phyloP scores from a whole-genome alignment of 1,139 yeast species.

The Geotrichum europaeum region DNA sequence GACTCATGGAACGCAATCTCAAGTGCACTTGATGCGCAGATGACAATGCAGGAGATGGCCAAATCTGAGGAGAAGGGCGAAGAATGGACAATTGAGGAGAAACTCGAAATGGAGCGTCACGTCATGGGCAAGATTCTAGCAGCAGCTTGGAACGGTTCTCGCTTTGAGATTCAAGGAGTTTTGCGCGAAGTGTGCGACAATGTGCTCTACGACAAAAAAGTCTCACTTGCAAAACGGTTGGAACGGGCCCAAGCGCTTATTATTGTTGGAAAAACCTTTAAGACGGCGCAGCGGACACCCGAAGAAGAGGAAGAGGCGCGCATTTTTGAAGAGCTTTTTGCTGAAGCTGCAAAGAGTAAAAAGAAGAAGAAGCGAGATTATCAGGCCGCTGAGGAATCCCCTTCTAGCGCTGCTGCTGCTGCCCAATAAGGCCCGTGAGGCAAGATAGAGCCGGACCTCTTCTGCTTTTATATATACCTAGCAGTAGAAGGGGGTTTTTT shows the following conservation, averaged over 20 bases:
- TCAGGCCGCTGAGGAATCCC: background rate
- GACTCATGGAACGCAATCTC: slow-evolving; percentile 83
- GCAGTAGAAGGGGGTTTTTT: too few relatives aligned
- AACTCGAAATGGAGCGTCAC: slow-evolving; percentile 80
- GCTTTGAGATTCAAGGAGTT: slow-evolving; percentile 83
- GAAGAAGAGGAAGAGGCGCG: slow-evolving; percentile 90
- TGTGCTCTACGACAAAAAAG: slow-evolving; percentile 60
- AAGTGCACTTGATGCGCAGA: slow-evolving; percentile 83
- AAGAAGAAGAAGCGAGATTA: slow-evolving; percentile 38
- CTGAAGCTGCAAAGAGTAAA: slow-evolving; percentile 80
- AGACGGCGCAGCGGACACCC: slow-evolving; percentile 59
- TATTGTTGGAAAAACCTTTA: slow-evolving; percentile 69
- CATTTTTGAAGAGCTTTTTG: slow-evolving; percentile 83
- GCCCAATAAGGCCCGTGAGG: background rate
- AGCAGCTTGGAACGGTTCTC: slow-evolving; percentile 96
- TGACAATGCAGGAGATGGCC: slow-evolving; percentile 69
- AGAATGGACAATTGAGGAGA: slow-evolving; percentile 69
- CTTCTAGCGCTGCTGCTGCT: background rate
- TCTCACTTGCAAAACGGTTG: slow-evolving; percentile 48
- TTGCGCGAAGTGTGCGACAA: slow-evolving; percentile 79
- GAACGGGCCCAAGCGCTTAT: slow-evolving; percentile 78
- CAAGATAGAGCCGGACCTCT: background rate
- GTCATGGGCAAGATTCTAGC: slow-evolving; percentile 86
- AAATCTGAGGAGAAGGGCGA: slow-evolving; percentile 45
- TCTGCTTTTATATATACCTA: background rate